phyloP scores from a whole-genome alignment of 805 yeast species.

The Metschnikowia peoriensis region DNA sequence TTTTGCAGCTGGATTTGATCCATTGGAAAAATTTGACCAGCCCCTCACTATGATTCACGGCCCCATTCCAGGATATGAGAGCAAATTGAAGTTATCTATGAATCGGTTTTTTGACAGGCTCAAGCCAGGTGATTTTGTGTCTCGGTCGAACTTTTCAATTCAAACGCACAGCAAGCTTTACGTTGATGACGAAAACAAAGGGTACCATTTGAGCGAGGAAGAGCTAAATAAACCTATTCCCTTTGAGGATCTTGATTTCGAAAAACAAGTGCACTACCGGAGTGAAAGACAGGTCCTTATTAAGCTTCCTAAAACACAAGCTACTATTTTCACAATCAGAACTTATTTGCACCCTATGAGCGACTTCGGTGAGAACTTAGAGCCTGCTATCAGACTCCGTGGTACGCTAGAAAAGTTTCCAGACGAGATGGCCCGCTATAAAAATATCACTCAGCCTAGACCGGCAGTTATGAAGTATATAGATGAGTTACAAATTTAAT shows the following conservation, averaged over 20 bases:
- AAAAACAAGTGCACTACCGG: constrained; percentile 50
- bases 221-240: constrained; percentile 25
- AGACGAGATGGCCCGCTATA: constrained; percentile 56
- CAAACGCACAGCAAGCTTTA: constrained; percentile 33
- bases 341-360: constrained; percentile 57
- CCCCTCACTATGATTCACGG: constrained; percentile 40
- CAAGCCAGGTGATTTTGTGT: constrained; percentile 37
- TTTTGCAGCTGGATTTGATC: constrained; percentile 46
- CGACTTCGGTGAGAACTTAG: constrained; percentile 45
- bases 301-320: constrained; percentile 47
- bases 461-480: constrained; percentile 47
- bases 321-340: constrained; percentile 51
- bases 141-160: constrained; percentile 40
- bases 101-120: constrained; percentile 39
- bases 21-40: constrained; percentile 34
- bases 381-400: constrained; percentile 47
- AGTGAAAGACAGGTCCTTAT: constrained; percentile 60
- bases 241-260: constrained; percentile 34
- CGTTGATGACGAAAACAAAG: constrained; percentile 41
- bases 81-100: constrained; percentile 40
- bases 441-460: constrained; percentile 67
- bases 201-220: constrained; percentile 33
- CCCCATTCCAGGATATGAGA: constrained; percentile 43
- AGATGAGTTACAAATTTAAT: constrained; percentile 9
- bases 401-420: constrained; percentile 68